Percentiles rank a stretch among this genome's conserved stretches.
These are phyloP conservation scores for Parietichytrium sp. DNA, from an alignment of 108 stramenopile genomes.

Conservation along the genomic window DNA sequence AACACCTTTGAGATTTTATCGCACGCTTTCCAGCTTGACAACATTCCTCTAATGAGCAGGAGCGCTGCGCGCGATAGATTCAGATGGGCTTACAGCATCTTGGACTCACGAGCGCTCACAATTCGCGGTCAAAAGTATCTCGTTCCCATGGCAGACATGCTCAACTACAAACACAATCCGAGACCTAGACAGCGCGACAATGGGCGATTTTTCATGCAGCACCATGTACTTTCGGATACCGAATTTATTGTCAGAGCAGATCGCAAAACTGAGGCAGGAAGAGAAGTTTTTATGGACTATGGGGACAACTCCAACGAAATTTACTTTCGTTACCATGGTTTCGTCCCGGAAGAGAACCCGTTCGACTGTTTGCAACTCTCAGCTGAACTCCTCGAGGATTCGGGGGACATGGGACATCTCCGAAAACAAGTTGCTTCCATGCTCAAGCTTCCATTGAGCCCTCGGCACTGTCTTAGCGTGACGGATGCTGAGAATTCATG, in stretches of 20 bases:
- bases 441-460: no score
- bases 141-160: constrained; percentile 76
- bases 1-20: background rate
- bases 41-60: background rate
- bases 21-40: background rate
- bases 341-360: constrained; percentile 78
- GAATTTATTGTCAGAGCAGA: constrained; percentile 46
- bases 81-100: constrained; percentile 51
- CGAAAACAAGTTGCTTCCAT: no score
- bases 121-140: constrained; percentile 67
- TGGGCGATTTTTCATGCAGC: constrained; percentile 41
- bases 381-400: background rate
- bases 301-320: constrained; percentile 73
- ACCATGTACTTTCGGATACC: constrained; percentile 36
- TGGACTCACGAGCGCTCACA: constrained; percentile 69
- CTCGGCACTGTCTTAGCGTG: no score
- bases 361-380: constrained; percentile 69
- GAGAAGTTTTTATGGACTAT: constrained; percentile 78
- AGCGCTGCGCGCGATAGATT: background rate
- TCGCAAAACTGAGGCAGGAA: constrained; percentile 26
- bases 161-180: constrained; percentile 66
- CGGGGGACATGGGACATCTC: no score
- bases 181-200: background rate
- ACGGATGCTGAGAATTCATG: no score
- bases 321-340: constrained; percentile 75